A percentile compares a stretch with the other conserved stretches of the same genome.
Conservation (phyloP, 352 stramenopile species). For the Pelagophyceae sp. region DNA sequence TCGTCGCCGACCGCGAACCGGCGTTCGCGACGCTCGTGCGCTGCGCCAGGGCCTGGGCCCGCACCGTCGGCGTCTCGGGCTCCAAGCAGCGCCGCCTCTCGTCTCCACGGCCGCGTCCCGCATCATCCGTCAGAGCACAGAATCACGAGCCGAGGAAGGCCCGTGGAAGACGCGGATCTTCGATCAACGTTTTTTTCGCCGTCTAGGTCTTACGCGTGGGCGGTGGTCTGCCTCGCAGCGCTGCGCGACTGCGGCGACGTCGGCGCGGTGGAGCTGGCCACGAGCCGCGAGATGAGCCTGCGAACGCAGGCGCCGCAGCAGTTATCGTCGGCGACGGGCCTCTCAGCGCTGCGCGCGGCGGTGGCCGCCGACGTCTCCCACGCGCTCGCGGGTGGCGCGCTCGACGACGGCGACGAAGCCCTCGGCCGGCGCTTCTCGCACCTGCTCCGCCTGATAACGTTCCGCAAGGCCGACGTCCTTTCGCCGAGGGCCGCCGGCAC, state of each 20-base stretch:
- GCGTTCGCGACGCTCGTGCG: neutral
- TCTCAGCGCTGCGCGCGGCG: neutral
- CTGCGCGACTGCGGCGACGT: neutral
- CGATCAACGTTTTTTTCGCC: no score
- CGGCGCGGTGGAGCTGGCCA: neutral
- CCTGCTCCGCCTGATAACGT: neutral
- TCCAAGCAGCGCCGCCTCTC: neutral
- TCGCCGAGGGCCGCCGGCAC: neutral
- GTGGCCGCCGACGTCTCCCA: neutral
- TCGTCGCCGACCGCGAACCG: neutral
- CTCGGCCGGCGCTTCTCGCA: neutral
- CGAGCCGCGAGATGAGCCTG: neutral
- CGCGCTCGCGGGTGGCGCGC: neutral
- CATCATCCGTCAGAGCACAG: no score
- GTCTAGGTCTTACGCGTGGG: constrained; percentile 12
- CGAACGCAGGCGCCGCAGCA: neutral
- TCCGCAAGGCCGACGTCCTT: neutral
- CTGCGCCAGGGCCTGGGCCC: neutral
- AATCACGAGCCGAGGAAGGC: no score
- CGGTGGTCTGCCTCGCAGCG: neutral
- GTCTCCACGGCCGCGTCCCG: no score
- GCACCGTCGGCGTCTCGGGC: neutral
- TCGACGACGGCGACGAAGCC: neutral
- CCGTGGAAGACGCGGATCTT: no score
- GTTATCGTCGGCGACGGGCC: neutral